Evolutionary conservation across 2,329 filamentous ascomycete species (phyloP).

Genomic region (Penicillium janthinellum): DNA sequence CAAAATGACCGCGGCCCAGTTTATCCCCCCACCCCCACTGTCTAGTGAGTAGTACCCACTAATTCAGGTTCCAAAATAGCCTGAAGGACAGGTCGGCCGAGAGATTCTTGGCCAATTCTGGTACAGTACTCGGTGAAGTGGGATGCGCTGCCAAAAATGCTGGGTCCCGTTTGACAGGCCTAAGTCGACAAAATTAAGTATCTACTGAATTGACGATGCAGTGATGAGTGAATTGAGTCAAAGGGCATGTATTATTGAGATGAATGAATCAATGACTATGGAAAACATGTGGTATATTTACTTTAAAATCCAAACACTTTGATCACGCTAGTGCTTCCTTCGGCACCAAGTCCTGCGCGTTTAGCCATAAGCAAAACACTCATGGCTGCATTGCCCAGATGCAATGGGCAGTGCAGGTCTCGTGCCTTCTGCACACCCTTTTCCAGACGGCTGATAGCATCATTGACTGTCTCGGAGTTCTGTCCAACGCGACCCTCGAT

Average conservation of each 20-base stretch:
- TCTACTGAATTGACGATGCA: too few species aligned
- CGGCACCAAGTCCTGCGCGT: conserved; percentile 33
- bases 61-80: not conserved
- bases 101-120: not conserved
- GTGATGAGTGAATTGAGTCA: not conserved
- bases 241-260: not conserved
- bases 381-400: conserved; percentile 42
- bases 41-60: not conserved
- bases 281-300: conserved; percentile 3
- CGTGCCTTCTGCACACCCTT: conserved; percentile 47
- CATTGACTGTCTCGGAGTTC: conserved; percentile 39
- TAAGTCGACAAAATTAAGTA: too few species aligned
- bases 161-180: not conserved
- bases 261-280: not conserved
- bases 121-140: not conserved
- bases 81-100: not conserved
- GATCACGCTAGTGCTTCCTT: conserved; percentile 37
- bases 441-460: conserved; percentile 42
- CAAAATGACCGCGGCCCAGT: conserved; percentile 7
- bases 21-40: not conserved
- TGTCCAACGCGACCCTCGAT: conserved; percentile 33
- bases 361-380: conserved; percentile 37
- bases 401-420: conserved; percentile 41
- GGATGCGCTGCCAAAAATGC: not conserved
- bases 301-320: conserved; percentile 32